These are phyloP conservation scores for Cercospora berteroae DNA, from an alignment of 2,329 filamentous ascomycete species.

Conservation along the genomic window DNA sequence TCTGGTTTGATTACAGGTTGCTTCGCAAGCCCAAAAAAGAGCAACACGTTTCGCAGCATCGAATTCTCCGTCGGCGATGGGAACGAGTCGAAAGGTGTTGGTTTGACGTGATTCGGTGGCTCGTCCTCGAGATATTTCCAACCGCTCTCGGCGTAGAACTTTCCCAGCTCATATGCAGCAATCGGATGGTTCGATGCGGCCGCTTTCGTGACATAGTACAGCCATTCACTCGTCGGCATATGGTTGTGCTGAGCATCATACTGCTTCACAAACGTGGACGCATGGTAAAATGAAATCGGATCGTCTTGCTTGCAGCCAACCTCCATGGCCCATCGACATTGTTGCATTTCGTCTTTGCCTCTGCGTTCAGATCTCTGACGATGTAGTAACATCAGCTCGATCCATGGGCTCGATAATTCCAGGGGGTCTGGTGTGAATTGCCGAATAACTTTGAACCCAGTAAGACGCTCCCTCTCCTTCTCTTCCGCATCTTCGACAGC, in stretches of 20 bases:
- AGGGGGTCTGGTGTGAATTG: slow-evolving; percentile 9
- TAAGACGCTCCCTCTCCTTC: neutral
- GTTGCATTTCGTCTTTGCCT: slow-evolving; percentile 19
- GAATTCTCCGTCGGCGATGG: slow-evolving; percentile 17
- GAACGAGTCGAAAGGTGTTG: slow-evolving; percentile 37
- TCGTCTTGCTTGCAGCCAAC: slow-evolving; percentile 44
- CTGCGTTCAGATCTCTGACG: slow-evolving; percentile 9
- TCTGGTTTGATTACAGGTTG: slow-evolving; percentile 11
- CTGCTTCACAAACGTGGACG: slow-evolving; percentile 29
- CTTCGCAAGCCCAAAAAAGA: slow-evolving; percentile 11
- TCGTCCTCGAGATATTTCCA: slow-evolving; percentile 38
- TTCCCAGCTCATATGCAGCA: slow-evolving; percentile 41
- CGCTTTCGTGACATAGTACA: slow-evolving; percentile 47
- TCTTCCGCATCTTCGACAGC: slow-evolving; percentile 21
- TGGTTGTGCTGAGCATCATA: slow-evolving; percentile 24
- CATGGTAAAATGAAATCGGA: slow-evolving; percentile 43
- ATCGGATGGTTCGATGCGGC: slow-evolving; percentile 42
- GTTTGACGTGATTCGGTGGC: slow-evolving; percentile 36
- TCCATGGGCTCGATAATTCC: slow-evolving; percentile 36
- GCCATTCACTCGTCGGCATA: slow-evolving; percentile 39
- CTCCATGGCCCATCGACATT: slow-evolving; percentile 37
- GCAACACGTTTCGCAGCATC: neutral
- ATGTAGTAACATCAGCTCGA: slow-evolving; percentile 32
- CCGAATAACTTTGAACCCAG: neutral
- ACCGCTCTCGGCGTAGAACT: slow-evolving; percentile 40